These are phyloP conservation scores for Penicillium aurantiogriseum DNA, from an alignment of 2,329 filamentous ascomycete genomes.

Conservation along the genomic window DNA sequence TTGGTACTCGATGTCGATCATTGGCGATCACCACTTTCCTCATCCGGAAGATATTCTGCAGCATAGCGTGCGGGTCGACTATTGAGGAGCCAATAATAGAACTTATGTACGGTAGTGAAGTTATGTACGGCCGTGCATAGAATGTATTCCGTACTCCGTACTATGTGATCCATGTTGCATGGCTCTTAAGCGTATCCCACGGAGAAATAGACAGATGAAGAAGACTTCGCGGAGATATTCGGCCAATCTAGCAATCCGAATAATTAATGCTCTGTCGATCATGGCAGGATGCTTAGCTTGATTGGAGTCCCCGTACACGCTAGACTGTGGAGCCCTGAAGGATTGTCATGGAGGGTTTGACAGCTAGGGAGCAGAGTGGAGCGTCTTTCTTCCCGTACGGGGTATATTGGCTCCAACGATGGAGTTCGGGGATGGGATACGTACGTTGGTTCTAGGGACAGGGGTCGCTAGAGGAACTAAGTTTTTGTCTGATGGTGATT, in stretches of 20 bases:
- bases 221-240: background rate
- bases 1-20: background rate
- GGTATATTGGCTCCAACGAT: background rate
- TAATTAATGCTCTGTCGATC: background rate
- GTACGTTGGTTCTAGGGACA: background rate
- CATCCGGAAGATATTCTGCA: background rate
- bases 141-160: background rate
- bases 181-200: background rate
- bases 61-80: background rate
- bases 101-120: no score
- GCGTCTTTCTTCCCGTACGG: background rate
- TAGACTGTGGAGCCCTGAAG: conserved; percentile 1
- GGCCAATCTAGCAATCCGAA: background rate
- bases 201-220: background rate
- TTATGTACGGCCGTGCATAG: no score
- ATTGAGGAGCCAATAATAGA: background rate
- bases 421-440: background rate
- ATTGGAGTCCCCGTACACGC: background rate
- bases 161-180: background rate
- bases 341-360: conserved; percentile 3
- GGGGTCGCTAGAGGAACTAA: background rate
- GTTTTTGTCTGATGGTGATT: background rate
- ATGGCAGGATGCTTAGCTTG: background rate
- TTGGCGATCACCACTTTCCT: conserved; percentile 3
- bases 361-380: conserved; percentile 1